Conservation (phyloP, 257 asterid species). For the Linderniella brevidens region DNA sequence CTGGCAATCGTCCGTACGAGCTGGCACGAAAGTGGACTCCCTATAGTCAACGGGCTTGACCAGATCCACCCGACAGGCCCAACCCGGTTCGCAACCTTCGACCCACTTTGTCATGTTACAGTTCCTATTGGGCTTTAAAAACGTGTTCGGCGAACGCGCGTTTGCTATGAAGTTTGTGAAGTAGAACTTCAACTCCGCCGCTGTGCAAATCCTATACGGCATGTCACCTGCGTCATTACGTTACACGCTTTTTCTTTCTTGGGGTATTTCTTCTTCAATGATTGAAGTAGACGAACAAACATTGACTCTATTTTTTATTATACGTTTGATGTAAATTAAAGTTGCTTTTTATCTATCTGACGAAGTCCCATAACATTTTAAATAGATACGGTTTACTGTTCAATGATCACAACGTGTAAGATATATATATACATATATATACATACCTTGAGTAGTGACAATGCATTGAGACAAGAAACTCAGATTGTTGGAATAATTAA, state of each 20-base stretch:
- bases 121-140: slow-evolving; percentile 5
- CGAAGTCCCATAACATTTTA: no score
- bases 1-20: not conserved
- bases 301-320: not conserved
- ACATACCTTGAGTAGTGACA: slow-evolving; percentile 32
- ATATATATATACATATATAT: no score
- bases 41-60: slow-evolving; percentile 1
- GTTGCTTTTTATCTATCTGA: not conserved
- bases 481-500: slow-evolving; percentile 42
- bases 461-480: slow-evolving; percentile 48
- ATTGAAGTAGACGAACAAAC: not conserved
- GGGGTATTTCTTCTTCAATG: not conserved
- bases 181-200: slow-evolving; percentile 5
- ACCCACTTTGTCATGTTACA: slow-evolving; percentile 2
- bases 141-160: not conserved
- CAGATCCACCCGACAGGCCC: slow-evolving; percentile 4
- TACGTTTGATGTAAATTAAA: not conserved
- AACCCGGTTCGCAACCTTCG: slow-evolving; percentile 5
- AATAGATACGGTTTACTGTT: no score
- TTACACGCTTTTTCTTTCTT: no score
- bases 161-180: not conserved
- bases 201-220: slow-evolving; percentile 2
- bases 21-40: not conserved
- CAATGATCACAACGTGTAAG: no score
- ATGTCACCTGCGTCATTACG: not conserved